phyloP scores from a whole-genome alignment of 2,329 filamentous ascomycete species.

The Drechslerella dactyloides region DNA sequence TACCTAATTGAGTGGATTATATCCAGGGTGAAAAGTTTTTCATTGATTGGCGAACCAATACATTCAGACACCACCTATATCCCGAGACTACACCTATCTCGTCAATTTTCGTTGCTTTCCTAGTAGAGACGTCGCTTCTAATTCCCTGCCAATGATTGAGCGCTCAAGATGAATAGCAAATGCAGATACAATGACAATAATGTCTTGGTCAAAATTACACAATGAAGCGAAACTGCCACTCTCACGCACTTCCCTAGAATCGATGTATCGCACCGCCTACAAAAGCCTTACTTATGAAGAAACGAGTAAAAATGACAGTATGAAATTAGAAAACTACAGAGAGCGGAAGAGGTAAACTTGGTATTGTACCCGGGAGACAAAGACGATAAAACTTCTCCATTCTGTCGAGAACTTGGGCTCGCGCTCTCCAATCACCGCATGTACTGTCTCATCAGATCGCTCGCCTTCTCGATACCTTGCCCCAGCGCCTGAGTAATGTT shows the following conservation, averaged over 20 bases:
- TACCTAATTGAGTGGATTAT: too few relatives aligned
- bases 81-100: too few relatives aligned
- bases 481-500: slow-evolving; percentile 83
- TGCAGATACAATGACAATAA: too few relatives aligned
- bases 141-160: too few relatives aligned
- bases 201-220: slow-evolving; percentile 39
- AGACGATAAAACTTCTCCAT: slow-evolving; percentile 13
- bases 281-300: slow-evolving; percentile 8
- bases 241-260: too few relatives aligned
- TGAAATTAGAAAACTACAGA: slow-evolving; percentile 11
- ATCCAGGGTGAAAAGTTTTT: too few relatives aligned
- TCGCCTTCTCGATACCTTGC: slow-evolving; percentile 81
- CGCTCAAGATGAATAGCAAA: background rate
- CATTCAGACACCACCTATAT: too few relatives aligned
- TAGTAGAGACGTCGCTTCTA: too few relatives aligned
- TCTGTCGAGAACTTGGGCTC: slow-evolving; percentile 5
- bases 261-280: slow-evolving; percentile 45
- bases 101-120: too few relatives aligned
- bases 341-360: background rate
- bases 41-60: too few relatives aligned
- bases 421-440: slow-evolving; percentile 56
- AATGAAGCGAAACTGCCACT: slow-evolving; percentile 29
- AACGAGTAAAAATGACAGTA: background rate
- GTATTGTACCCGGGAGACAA: background rate
- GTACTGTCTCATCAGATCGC: slow-evolving; percentile 74